Evolutionary conservation across 106 monocot genomes (phyloP).

Genomic region (Amphibolis antarctica): DNA sequence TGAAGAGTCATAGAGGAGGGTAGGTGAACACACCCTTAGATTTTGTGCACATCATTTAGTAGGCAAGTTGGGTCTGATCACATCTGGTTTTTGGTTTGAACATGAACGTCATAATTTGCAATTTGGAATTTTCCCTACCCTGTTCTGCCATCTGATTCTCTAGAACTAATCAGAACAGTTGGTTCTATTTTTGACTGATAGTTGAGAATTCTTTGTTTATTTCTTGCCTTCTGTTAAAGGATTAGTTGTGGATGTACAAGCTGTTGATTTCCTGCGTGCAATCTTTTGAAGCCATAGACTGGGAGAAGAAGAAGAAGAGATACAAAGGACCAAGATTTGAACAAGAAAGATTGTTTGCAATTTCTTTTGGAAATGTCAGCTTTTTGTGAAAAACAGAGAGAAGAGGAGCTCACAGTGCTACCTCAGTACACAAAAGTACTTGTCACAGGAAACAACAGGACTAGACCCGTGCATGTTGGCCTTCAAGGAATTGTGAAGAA

Average conservation of each 20-base stretch:
- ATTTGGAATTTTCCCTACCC: neutral
- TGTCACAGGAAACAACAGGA: slow-evolving; percentile 33
- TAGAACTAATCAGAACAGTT: neutral
- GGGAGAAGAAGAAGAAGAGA: neutral
- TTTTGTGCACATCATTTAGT: too few species aligned
- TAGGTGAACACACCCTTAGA: too few species aligned
- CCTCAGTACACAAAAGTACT: slow-evolving; percentile 25
- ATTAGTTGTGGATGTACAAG: neutral
- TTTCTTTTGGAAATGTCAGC: slow-evolving; percentile 1
- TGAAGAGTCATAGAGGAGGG: too few species aligned
- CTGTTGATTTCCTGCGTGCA: neutral
- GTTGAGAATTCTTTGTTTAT: neutral
- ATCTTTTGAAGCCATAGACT: neutral
- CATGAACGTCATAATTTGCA: too few species aligned
- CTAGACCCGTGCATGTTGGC: slow-evolving; percentile 24
- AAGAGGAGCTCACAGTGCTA: slow-evolving; percentile 27
- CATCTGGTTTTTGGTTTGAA: neutral
- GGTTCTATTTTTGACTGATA: neutral
- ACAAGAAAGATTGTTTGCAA: neutral
- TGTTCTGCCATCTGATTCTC: neutral
- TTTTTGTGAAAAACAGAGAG: slow-evolving; percentile 11
- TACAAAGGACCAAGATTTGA: neutral
- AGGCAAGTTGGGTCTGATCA: too few species aligned
- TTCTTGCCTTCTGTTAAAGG: too few species aligned
- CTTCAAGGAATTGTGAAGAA: slow-evolving; percentile 31